phyloP scores from a whole-genome alignment of 2,329 filamentous ascomycete genomes.

The Arthrinium phaeospermum region DNA sequence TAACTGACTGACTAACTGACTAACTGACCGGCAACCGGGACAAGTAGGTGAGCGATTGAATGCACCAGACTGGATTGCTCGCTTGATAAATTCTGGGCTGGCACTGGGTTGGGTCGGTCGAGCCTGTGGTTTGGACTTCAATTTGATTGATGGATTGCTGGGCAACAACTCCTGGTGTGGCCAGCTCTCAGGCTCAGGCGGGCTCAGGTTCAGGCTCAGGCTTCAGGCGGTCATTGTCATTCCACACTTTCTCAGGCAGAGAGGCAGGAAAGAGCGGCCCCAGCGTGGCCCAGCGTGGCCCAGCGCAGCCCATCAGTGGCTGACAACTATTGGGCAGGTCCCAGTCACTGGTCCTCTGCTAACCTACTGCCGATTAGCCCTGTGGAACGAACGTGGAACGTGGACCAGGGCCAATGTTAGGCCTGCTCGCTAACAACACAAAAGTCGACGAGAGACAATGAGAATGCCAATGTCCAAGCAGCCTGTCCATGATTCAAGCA shows the following conservation, averaged over 20 bases:
- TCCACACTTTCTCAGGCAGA: slow-evolving; percentile 13
- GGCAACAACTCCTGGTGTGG: slow-evolving; percentile 12
- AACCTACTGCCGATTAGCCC: slow-evolving; percentile 8
- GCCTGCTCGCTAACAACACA: background rate
- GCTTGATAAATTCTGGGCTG: background rate
- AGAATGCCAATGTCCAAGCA: background rate
- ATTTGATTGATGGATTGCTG: background rate
- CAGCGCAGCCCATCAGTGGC: slow-evolving; percentile 7
- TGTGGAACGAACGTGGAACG: slow-evolving; percentile 15
- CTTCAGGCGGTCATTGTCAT: background rate
- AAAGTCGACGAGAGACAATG: no score
- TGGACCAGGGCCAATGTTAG: slow-evolving; percentile 17
- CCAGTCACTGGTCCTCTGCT: background rate
- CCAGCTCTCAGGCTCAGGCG: background rate
- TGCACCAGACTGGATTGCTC: background rate
- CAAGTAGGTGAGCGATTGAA: background rate
- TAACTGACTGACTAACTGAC: background rate
- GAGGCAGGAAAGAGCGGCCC: slow-evolving; percentile 14
- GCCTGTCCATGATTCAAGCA: background rate
- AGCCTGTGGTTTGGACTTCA: background rate
- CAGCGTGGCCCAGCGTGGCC: background rate
- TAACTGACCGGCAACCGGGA: no score
- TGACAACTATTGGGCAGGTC: background rate
- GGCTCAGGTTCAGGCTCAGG: background rate
- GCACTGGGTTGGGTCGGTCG: background rate